Conservation (phyloP, 805 yeast species). For the Saturnispora silvae region DNA sequence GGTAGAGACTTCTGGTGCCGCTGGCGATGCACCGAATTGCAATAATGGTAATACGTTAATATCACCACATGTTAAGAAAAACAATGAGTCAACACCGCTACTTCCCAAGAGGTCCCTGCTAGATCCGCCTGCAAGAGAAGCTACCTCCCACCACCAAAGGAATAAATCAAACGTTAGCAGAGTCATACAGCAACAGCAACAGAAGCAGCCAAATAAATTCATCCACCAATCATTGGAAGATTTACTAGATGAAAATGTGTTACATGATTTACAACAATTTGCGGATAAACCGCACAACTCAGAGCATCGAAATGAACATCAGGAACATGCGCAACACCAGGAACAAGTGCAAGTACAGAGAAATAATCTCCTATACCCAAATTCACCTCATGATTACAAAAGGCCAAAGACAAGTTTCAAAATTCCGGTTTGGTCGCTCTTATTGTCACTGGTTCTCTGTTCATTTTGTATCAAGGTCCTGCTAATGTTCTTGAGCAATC, state of each 20-base stretch:
- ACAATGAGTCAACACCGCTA: neutral
- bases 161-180: neutral
- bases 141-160: neutral
- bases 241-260: neutral
- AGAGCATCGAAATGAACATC: too few relatives aligned
- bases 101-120: neutral
- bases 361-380: slow-evolving; percentile 1
- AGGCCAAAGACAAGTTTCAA: slow-evolving; percentile 8
- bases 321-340: neutral
- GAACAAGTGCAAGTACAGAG: neutral
- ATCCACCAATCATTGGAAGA: neutral
- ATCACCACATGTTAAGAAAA: too few relatives aligned
- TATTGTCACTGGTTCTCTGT: slow-evolving; percentile 7
- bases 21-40: too few relatives aligned
- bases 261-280: neutral
- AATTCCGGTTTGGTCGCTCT: neutral
- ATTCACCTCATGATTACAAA: slow-evolving; percentile 27
- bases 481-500: slow-evolving; percentile 21
- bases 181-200: neutral
- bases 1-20: too few relatives aligned
- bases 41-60: too few relatives aligned
- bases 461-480: slow-evolving; percentile 20
- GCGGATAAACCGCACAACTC: neutral
- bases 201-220: neutral
- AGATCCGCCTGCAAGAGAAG: neutral